Base-by-base conservation (phyloP, 2,329 filamentous ascomycete genomes). In the Ceratocystis huliohia region DNA sequence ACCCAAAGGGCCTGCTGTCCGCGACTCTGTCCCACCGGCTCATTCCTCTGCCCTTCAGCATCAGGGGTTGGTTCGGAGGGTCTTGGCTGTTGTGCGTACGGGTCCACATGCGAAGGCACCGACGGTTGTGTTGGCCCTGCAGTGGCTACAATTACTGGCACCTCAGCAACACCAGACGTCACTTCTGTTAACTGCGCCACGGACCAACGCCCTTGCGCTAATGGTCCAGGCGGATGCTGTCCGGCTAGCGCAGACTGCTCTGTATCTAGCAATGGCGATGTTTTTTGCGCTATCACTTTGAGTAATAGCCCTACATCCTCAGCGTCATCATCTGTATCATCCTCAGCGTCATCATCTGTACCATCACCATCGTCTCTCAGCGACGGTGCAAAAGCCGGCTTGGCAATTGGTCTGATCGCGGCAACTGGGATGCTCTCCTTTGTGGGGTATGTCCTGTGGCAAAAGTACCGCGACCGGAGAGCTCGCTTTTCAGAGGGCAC, bases 361-460 rank as follows among this genome's bases (percentile, higher is more conserved):
- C 17, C 28, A 4, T 7, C 13, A 10, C 10, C 56, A 3, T 2
- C 25, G 2, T 84, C 5, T 79, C 80, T 1, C 15, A 59, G 50
- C 30, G 72, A 76, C 0, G 81, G 79, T 0, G 82, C 81, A 1
- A 83, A 80, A 70, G 82, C 80, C 0, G 83, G 83, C 1, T 80
- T 86, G n/a, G 82, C 79, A 5, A 75, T 81, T 0, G 83, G 81
- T 20, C 77, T 81, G 2, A 76, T 80, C 1, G 72, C 81, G 0
- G 79, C 74, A 33, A 73, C 82, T 46, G 80, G 76, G 2, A 71
- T 71, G 2, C 68, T 78, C 17, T 75, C 77, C 0, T 65, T 66
- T 8, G 64, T 57, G 0, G 20, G 59, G 3, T 67, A 64, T 20
- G 82, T 78, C 67, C 66, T 82, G 33, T 72, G 74, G 37, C 76